Percentiles rank a stretch among this genome's conserved stretches.
phyloP scores from a whole-genome alignment of 345 rosid species.

The Eucalyptus marginata region DNA sequence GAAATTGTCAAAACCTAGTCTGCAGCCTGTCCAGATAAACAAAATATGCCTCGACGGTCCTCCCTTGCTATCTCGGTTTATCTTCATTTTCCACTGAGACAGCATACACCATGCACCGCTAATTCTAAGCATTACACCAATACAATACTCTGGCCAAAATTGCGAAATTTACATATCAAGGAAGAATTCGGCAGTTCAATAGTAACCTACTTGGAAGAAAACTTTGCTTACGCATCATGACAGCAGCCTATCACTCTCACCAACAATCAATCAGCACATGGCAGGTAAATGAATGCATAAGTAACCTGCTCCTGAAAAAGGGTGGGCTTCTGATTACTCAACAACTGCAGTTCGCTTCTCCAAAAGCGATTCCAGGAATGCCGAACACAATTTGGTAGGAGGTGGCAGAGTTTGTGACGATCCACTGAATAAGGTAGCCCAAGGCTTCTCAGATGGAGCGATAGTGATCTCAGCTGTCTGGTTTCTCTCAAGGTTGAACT shows the following conservation, averaged over 20 bases:
- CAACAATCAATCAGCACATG: background rate
- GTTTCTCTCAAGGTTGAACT: conserved; percentile 26
- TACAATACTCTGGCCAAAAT: background rate
- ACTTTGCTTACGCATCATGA: background rate
- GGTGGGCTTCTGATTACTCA: conserved; percentile 14
- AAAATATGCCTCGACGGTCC: background rate
- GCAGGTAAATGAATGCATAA: background rate
- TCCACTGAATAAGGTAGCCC: conserved; percentile 80
- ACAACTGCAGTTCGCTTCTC: conserved; percentile 46
- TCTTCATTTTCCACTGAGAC: background rate
- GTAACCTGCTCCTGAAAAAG: background rate
- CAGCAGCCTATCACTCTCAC: background rate
- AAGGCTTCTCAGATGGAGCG: conserved; percentile 55
- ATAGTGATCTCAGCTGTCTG: conserved; percentile 17
- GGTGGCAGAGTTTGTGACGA: conserved; percentile 85
- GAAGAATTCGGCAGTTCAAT: background rate
- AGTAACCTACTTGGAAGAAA: background rate
- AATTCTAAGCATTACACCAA: background rate
- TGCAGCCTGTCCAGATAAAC: background rate
- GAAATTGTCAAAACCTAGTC: background rate
- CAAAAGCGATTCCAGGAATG: conserved; percentile 67
- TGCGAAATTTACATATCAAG: background rate
- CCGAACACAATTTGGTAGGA: conserved; percentile 52
- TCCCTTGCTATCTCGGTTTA: background rate
- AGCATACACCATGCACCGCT: background rate